Percentiles rank a stretch among this genome's conserved stretches.
These are phyloP conservation scores for Neurospora tetraspora DNA, from an alignment of 495 filamentous ascomycete species.

Conservation along the genomic window DNA sequence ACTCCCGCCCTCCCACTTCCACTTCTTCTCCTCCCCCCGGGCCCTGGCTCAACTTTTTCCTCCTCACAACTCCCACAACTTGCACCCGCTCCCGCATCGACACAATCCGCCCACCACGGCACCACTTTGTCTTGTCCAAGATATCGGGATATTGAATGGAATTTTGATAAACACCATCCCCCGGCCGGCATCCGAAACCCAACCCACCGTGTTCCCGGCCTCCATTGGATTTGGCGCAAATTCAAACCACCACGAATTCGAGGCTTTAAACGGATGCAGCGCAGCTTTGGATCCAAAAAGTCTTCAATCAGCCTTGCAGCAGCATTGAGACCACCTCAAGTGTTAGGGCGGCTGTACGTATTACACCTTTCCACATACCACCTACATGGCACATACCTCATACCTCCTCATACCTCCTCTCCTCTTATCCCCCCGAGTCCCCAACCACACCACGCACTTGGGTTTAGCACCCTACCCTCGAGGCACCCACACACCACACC, in stretches of 20 bases:
- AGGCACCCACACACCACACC: constrained; percentile 17
- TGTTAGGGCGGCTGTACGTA: neutral
- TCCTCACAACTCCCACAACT: constrained; percentile 6
- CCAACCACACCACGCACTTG: constrained; percentile 2
- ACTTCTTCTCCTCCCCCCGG: constrained; percentile 17
- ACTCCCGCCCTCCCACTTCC: constrained; percentile 35
- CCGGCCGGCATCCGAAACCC: neutral
- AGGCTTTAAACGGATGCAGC: neutral
- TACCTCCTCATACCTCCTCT: constrained; percentile 17
- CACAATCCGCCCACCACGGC: neutral
- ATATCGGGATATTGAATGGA: neutral
- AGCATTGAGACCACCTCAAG: neutral
- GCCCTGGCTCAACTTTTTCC: constrained; percentile 26
- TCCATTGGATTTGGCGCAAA: neutral
- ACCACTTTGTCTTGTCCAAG: neutral
- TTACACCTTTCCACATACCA: neutral
- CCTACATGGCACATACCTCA: constrained; percentile 3
- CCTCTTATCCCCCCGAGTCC: constrained; percentile 22
- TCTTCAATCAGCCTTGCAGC: neutral
- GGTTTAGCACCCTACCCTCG: constrained; percentile 1
- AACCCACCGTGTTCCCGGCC: neutral
- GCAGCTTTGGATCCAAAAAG: neutral
- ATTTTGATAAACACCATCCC: neutral
- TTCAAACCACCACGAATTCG: neutral
- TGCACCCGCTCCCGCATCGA: constrained; percentile 2